Base-by-base conservation (phyloP, 176 grass and related monocot species). In the Coix lacrymajobi region DNA sequence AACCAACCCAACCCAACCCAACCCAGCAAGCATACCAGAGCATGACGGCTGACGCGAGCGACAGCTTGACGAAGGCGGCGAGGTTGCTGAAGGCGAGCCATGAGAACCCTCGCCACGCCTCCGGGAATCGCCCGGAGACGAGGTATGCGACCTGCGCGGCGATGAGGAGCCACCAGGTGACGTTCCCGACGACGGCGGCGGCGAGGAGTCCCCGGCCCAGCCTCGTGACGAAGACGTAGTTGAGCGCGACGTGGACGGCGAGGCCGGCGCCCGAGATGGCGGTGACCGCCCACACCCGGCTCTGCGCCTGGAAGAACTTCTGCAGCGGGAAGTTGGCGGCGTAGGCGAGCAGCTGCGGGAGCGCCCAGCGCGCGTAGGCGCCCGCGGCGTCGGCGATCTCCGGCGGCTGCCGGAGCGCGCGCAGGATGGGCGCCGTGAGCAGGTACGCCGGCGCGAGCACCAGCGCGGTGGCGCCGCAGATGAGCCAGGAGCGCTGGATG, bases 271-370 rank as follows among this genome's bases (percentile, higher is more conserved):
- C 83, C 30, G 92, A 90, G 72, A 94, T 83, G 83, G 43, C 12
- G 22, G 89, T 89, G 83, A 94, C 79, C 57, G 29, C 79, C 92
- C 92, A 94, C 11, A 94, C 89, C 40, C 83, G 88, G 86, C 86
- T 94, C 83, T 91, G 92, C 19, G 92, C 7, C 76, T 91, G 89
- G 69, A 88, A 94, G 73, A 94, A 94, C 51, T 94, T 94, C 80
- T 89, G 92, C 16, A 94, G 86, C 45, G 92, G 92, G 83, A 91
- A 94, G 83, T 94, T 94, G 37, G 84, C 63, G 22, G 88, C 92
- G 81, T 91, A 86, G n/a, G 92, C 92, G 34, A 88, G 81, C 0
- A 94, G 66, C 85, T 91, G 92, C 24, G 89, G 92, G 22, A 79
- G 1, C 3, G 69, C 83, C 88, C 85, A 94, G 1, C 85, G 80